These are phyloP conservation scores for Debaryomyces sp. DNA, from an alignment of 1,139 yeast species.

Conservation along the genomic window DNA sequence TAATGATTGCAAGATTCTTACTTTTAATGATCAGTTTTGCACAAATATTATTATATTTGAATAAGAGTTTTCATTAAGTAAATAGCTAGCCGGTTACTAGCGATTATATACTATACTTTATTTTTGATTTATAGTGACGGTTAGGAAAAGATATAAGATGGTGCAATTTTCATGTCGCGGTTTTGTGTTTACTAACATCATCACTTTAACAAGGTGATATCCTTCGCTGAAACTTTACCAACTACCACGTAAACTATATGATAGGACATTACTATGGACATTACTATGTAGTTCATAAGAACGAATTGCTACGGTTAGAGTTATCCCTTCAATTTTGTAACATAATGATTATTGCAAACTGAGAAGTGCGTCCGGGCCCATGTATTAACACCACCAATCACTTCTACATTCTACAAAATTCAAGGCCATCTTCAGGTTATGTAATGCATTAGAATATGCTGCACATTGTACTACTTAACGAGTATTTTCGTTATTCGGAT, in stretches of 20 bases:
- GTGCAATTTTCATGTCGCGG: conserved; percentile 1
- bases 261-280: background rate
- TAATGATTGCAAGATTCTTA: background rate
- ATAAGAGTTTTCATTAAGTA: background rate
- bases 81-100: background rate
- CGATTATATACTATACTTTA: background rate
- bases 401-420: background rate
- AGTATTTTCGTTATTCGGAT: background rate
- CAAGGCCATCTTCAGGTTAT: background rate
- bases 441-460: background rate
- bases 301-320: background rate
- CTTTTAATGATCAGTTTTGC: background rate
- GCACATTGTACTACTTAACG: background rate
- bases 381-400: background rate
- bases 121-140: background rate
- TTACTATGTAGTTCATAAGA: background rate
- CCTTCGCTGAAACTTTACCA: background rate
- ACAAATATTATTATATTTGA: background rate
- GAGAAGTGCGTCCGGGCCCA: background rate
- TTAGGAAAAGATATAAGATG: background rate
- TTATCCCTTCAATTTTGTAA: background rate
- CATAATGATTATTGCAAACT: background rate
- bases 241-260: background rate
- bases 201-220: background rate
- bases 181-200: background rate